These are phyloP conservation scores for Emericellopsis terricola DNA, from an alignment of 495 filamentous ascomycete genomes.

Conservation along the genomic window DNA sequence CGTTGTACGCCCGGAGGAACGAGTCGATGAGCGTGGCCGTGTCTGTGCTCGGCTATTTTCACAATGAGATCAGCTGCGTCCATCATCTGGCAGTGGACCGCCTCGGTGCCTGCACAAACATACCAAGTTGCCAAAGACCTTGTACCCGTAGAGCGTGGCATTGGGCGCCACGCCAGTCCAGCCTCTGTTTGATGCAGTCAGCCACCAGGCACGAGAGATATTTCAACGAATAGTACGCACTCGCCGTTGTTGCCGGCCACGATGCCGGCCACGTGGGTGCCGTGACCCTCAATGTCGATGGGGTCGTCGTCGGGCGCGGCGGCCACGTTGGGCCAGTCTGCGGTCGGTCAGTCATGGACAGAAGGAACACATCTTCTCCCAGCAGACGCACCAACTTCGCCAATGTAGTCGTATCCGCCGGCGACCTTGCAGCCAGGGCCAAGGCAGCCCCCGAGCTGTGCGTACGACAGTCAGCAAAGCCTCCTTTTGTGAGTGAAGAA, in stretches of 20 bases:
- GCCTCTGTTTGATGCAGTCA: too few relatives aligned
- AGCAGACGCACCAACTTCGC: slow-evolving; percentile 25
- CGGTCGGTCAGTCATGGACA: too few relatives aligned
- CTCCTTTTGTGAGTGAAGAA: background rate
- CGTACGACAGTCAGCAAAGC: slow-evolving; percentile 9
- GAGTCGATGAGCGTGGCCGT: slow-evolving; percentile 34
- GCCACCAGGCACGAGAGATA: too few relatives aligned
- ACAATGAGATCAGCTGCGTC: too few relatives aligned
- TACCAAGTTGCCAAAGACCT: slow-evolving; percentile 36
- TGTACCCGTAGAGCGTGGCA: slow-evolving; percentile 34
- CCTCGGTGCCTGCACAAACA: slow-evolving; percentile 28
- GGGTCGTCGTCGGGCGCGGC: slow-evolving; percentile 29
- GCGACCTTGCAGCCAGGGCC: slow-evolving; percentile 33
- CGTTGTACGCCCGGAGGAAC: slow-evolving; percentile 37
- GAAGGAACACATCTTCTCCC: too few relatives aligned
- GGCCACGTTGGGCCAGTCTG: too few relatives aligned
- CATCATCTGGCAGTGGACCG: too few relatives aligned
- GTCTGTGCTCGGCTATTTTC: too few relatives aligned
- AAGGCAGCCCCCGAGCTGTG: slow-evolving; percentile 39
- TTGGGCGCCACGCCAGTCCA: slow-evolving; percentile 36
- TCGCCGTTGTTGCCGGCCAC: slow-evolving; percentile 35
- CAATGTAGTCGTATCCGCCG: slow-evolving; percentile 34
- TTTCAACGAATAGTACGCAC: too few relatives aligned
- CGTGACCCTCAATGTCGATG: slow-evolving; percentile 27
- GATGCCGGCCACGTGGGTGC: slow-evolving; percentile 32